These are phyloP conservation scores for Nectriaceae sp. DNA, from an alignment of 2,329 filamentous ascomycete genomes.

Conservation along the genomic window DNA sequence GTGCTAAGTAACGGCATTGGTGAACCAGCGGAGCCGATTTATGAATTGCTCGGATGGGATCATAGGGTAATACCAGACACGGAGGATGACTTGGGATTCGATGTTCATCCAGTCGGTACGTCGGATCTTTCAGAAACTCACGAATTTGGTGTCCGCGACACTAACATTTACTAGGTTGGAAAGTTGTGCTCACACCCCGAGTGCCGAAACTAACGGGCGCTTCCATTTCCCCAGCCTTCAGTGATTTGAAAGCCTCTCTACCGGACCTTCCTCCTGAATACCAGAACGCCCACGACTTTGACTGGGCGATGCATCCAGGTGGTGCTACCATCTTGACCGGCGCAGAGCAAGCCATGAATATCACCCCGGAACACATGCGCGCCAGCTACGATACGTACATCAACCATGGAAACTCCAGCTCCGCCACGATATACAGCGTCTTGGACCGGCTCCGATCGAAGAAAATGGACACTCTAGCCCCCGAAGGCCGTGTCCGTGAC, in stretches of 20 bases:
- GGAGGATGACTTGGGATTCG: constrained; percentile 64
- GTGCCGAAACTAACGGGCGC: constrained; percentile 59
- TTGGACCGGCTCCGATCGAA: constrained; percentile 60
- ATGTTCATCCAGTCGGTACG: constrained; percentile 62
- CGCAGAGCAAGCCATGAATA: constrained; percentile 58
- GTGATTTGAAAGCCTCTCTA: constrained; percentile 52
- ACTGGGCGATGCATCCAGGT: constrained; percentile 75
- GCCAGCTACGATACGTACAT: constrained; percentile 72
- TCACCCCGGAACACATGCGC: constrained; percentile 65
- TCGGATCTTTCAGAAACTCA: not conserved
- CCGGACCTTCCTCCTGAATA: constrained; percentile 47
- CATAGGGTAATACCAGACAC: constrained; percentile 63
- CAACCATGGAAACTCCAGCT: constrained; percentile 68
- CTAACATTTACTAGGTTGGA: constrained; percentile 53
- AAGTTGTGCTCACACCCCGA: constrained; percentile 63
- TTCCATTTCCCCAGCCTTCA: constrained; percentile 55
- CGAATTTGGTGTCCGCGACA: not conserved
- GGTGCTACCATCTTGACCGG: constrained; percentile 67
- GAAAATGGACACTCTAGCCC: constrained; percentile 60
- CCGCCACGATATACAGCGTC: constrained; percentile 69
- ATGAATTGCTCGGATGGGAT: constrained; percentile 67
- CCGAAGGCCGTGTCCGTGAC: constrained; percentile 50
- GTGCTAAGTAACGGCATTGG: constrained; percentile 66
- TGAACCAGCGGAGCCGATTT: constrained; percentile 45
- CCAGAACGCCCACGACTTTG: constrained; percentile 57